Evolutionary conservation across 148 eudicot genomes (phyloP).

Genomic region (Camellia lanceoleosa): DNA sequence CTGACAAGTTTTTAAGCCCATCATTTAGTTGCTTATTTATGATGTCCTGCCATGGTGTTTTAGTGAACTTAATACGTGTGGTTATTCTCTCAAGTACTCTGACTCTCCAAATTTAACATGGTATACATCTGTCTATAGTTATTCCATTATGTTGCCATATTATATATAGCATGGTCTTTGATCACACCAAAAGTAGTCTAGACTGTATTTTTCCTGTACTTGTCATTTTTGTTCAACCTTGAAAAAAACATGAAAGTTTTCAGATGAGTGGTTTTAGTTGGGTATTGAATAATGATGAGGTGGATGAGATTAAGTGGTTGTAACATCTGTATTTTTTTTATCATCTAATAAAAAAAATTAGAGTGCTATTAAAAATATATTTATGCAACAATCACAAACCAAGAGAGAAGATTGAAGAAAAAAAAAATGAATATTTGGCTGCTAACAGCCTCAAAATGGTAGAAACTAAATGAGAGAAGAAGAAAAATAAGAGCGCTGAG

Average conservation of each 20-base stretch:
- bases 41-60: background rate
- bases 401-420: no score
- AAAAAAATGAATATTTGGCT: no score
- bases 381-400: no score
- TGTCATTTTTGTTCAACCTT: background rate
- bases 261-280: background rate
- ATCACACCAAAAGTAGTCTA: background rate
- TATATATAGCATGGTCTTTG: background rate
- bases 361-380: no score
- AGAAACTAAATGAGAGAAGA: no score
- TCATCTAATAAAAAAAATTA: no score
- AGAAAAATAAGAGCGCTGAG: background rate
- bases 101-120: background rate
- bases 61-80: background rate
- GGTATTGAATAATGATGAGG: background rate
- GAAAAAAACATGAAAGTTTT: background rate
- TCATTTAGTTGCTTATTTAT: background rate
- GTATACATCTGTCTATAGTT: background rate
- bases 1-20: no score
- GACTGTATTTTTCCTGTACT: background rate
- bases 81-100: background rate
- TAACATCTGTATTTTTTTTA: background rate
- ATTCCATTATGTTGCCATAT: background rate
- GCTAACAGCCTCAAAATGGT: no score
- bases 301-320: background rate